phyloP scores from a whole-genome alignment of 108 stramenopile genomes.

The Stephanodiscus triporus region DNA sequence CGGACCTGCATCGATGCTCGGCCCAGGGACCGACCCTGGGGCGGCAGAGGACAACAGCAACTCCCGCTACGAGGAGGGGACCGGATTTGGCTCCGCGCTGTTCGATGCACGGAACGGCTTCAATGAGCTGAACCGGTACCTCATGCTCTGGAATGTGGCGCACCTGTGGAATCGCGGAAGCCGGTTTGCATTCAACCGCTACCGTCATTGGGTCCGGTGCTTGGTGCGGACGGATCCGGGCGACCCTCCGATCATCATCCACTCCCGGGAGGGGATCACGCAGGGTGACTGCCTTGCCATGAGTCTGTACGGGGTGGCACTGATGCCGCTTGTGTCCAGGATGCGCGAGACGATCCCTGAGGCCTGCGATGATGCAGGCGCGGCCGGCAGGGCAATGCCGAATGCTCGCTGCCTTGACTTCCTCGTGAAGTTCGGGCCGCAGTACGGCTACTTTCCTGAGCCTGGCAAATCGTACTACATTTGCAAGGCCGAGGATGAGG shows the following conservation, averaged over 20 bases:
- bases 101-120: slow-evolving; percentile 20
- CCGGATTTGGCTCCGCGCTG: background rate
- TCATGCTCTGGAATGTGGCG: slow-evolving; percentile 5
- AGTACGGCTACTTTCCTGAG: background rate
- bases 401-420: slow-evolving; percentile 1
- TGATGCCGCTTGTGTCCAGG: slow-evolving; percentile 19
- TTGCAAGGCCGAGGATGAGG: slow-evolving; percentile 9
- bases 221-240: background rate
- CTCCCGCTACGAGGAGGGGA: background rate
- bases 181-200: slow-evolving; percentile 15
- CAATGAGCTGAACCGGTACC: slow-evolving; percentile 10
- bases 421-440: background rate
- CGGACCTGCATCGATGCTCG: background rate
- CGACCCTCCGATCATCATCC: background rate
- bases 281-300: slow-evolving; percentile 43
- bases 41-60: background rate
- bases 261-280: slow-evolving; percentile 22
- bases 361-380: slow-evolving; percentile 36
- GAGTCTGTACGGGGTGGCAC: slow-evolving; percentile 33
- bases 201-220: slow-evolving; percentile 1
- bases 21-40: background rate
- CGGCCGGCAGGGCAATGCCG: slow-evolving; percentile 13
- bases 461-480: background rate
- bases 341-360: slow-evolving; percentile 8
- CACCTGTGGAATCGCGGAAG: slow-evolving; percentile 14